Conservation (phyloP, 129 eudicot species). For the Oenanthe sinensis region DNA sequence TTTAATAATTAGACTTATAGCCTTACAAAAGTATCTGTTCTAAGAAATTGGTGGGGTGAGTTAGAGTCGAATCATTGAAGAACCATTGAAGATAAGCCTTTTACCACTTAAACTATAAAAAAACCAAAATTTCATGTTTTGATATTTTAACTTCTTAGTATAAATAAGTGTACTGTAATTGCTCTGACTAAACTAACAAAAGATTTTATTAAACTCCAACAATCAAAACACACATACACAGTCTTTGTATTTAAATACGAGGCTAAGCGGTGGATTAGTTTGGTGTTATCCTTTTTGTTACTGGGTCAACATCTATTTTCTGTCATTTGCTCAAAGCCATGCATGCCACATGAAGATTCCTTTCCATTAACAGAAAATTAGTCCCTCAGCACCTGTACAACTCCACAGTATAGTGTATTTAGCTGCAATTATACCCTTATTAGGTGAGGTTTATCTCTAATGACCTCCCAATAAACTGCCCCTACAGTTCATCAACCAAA, state of each 20-base stretch:
- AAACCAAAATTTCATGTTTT: too few species aligned
- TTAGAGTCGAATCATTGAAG: too few species aligned
- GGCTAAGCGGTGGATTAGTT: conserved; percentile 44
- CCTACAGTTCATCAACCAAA: background rate
- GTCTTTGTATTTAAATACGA: conserved; percentile 20
- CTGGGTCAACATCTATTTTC: conserved; percentile 89
- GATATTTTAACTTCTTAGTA: too few species aligned
- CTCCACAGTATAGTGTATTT: conserved; percentile 19
- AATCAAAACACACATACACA: conserved; percentile 22
- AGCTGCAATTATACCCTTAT: conserved; percentile 21
- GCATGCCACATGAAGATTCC: conserved; percentile 75
- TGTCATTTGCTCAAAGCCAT: conserved; percentile 63
- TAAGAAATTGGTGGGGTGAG: too few species aligned
- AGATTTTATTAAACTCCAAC: background rate
- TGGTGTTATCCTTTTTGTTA: conserved; percentile 70
- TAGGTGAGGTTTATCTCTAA: conserved; percentile 18
- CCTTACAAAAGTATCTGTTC: too few species aligned
- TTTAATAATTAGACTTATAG: too few species aligned
- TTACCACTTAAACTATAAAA: too few species aligned
- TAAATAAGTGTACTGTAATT: too few species aligned
- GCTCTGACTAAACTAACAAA: background rate
- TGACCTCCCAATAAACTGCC: conserved; percentile 3
- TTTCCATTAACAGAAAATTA: conserved; percentile 42
- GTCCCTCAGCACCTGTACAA: conserved; percentile 1
- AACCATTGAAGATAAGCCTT: too few species aligned